These are phyloP conservation scores for Punica granatum DNA, from an alignment of 345 rosid genomes.

Conservation along the genomic window DNA sequence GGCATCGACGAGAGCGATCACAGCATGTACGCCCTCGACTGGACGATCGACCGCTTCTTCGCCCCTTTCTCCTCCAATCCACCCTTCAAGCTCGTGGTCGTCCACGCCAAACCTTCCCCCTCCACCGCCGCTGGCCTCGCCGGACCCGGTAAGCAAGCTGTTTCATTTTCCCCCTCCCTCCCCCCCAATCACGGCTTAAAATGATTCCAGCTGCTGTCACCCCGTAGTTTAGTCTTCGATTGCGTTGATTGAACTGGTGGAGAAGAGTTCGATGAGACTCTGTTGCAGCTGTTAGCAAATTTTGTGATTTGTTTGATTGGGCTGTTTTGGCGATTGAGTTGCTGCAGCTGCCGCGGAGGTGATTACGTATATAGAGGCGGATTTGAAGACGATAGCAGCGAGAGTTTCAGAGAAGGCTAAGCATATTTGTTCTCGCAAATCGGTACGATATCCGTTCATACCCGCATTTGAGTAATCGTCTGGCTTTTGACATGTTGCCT, in stretches of 20 bases:
- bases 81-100: slow-evolving; percentile 39
- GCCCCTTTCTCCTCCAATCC: slow-evolving; percentile 19
- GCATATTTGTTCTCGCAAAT: slow-evolving; percentile 40
- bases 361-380: slow-evolving; percentile 48
- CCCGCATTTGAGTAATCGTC: not conserved
- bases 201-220: too few relatives aligned
- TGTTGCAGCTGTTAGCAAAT: too few relatives aligned
- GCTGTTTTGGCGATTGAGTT: not conserved
- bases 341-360: slow-evolving; percentile 58
- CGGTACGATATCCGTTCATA: slow-evolving; percentile 26
- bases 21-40: slow-evolving; percentile 45
- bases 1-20: slow-evolving; percentile 43
- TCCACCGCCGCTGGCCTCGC: slow-evolving; percentile 21
- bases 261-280: too few relatives aligned
- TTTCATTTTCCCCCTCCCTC: not conserved
- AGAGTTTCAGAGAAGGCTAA: slow-evolving; percentile 56
- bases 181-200: not conserved
- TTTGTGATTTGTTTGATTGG: too few relatives aligned
- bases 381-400: slow-evolving; percentile 61
- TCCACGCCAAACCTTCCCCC: slow-evolving; percentile 40
- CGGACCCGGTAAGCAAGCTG: slow-evolving; percentile 26
- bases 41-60: slow-evolving; percentile 46
- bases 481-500: not conserved
- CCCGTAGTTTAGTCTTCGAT: too few relatives aligned
- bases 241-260: too few relatives aligned